These are phyloP conservation scores for Diaporthe amygdali DNA, from an alignment of 2,329 filamentous ascomycete species.

Conservation along the genomic window DNA sequence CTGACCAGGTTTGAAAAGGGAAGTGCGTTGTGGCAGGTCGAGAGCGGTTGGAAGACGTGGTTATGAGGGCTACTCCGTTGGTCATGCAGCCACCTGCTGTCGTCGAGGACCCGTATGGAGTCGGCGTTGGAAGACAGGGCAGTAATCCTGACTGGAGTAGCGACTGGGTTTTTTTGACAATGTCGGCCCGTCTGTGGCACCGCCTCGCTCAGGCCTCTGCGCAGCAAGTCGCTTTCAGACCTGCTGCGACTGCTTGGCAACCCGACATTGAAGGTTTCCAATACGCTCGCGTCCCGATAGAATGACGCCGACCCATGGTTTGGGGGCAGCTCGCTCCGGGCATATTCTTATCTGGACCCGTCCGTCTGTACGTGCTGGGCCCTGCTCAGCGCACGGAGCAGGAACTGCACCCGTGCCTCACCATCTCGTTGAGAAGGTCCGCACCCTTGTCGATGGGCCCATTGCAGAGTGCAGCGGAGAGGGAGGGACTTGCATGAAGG, in stretches of 20 bases:
- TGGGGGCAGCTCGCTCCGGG: not conserved
- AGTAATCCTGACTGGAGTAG: not conserved
- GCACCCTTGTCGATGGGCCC: conserved; percentile 18
- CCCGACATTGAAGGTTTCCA: not conserved
- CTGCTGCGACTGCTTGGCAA: not conserved
- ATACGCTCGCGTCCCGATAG: not conserved
- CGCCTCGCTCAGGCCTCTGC: not conserved
- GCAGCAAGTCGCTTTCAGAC: not conserved
- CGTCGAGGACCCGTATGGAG: not conserved
- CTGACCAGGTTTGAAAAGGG: not conserved
- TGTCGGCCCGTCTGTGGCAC: conserved; percentile 6
- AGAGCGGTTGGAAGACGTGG: not conserved
- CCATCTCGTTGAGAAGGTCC: conserved; percentile 6
- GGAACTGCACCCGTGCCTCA: conserved; percentile 6
- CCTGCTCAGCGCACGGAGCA: conserved; percentile 23
- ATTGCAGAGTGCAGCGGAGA: conserved; percentile 19
- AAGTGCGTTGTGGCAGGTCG: not conserved
- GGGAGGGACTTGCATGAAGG: conserved; percentile 15
- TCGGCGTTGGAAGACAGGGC: not conserved
- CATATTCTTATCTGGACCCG: not conserved
- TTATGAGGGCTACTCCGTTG: not conserved
- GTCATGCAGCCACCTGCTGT: not conserved
- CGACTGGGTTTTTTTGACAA: not conserved
- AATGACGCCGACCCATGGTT: not conserved
- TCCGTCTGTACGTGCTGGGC: not conserved